Evolutionary conservation across 2,329 filamentous ascomycete genomes (phyloP), one percentile per base, ranked within the genome.

Genomic region (Colletotrichum navitas): DNA sequence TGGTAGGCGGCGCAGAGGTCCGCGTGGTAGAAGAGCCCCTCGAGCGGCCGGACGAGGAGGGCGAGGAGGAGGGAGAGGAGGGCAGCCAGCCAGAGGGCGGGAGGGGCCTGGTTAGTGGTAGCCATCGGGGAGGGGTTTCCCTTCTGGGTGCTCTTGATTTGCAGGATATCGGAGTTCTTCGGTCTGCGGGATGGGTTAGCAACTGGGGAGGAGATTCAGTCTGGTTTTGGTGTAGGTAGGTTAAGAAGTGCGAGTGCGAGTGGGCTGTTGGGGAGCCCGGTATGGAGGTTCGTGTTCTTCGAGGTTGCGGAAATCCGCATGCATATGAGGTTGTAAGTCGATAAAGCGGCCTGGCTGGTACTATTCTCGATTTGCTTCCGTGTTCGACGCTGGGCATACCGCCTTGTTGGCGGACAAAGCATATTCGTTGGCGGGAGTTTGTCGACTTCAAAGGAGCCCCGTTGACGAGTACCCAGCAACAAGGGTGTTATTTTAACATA

Each of bases 11-110:
- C 18, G 49, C 45, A 71, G 26, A 72, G 5, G 62, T 43, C 49
- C 12, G 70, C 61, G 39, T 43, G 70, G 43, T 72, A 72, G 55
- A 71, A 61, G 41, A 55, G 14, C 41, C 11, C 14, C 26, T 72
- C 49, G 39, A 72, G 66, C 10, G 47, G 49, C 0, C 36, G 52
- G 32, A 34, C 16, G 43, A 56, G 29, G 16, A 60, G 43, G 59
- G 16, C 5, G 14, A 63, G n/a, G n/a, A 60, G 18, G 11, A 14
- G 14, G 36, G 24, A 29, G 58, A 68, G 24, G 32, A 58, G 24
- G 12, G 18, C 21, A 6, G 65, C 41, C 1, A 24, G 58, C 65
- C 51, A 63, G 18, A 63, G 26, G 36, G 8, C n/a, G 21, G 24
- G 21, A 1, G 26, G 18, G 24, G 10, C 24, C 1, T 3, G 36